Percentiles rank a stretch among this genome's conserved stretches.
Conservation (phyloP, 2,329 filamentous ascomycete genomes). For the Cytospora piceae region DNA sequence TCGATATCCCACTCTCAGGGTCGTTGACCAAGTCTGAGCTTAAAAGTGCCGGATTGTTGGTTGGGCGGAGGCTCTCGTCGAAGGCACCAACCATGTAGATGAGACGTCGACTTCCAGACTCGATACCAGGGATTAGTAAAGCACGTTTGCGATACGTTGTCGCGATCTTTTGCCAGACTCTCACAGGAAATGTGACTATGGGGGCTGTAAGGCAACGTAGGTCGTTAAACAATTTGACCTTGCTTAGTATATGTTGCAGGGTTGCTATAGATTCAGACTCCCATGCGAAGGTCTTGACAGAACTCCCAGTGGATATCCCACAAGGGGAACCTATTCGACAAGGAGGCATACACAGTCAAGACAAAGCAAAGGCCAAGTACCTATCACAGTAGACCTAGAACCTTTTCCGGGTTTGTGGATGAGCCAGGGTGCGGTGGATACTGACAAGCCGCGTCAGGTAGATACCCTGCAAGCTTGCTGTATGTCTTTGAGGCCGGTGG, state of each 20-base stretch:
- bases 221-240: neutral
- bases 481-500: slow-evolving; percentile 3
- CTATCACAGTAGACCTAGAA: neutral
- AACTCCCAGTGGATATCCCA: neutral
- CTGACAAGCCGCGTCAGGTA: neutral
- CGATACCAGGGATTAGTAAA: neutral
- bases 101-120: neutral
- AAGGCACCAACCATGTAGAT: neutral
- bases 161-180: neutral
- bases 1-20: neutral
- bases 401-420: neutral
- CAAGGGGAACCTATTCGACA: neutral
- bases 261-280: neutral
- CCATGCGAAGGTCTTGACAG: neutral
- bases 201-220: neutral
- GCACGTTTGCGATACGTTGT: neutral
- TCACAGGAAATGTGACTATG: neutral
- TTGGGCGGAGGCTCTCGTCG: neutral
- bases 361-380: neutral
- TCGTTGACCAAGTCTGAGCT: neutral
- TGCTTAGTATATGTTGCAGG: neutral
- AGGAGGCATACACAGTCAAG: neutral
- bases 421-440: neutral
- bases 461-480: slow-evolving; percentile 2
- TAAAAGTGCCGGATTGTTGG: neutral